Base-by-base conservation (phyloP, 2,329 filamentous ascomycete species). In the Verticillium zaregamsianum region DNA sequence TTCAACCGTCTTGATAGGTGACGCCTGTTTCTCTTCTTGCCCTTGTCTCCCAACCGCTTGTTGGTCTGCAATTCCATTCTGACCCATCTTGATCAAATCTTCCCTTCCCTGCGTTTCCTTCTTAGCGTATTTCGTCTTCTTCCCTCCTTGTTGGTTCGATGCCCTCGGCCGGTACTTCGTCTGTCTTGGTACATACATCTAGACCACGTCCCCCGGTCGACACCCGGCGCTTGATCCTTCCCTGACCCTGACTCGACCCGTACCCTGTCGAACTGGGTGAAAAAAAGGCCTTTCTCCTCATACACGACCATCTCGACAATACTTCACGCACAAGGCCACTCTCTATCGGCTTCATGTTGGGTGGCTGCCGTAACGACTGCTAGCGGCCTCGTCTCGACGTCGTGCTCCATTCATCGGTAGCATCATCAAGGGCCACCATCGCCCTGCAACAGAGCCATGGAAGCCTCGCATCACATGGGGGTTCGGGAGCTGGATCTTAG, bases 391-490 rank as follows among this genome's bases (percentile, higher is more conserved):
- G 37, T 25, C n/a, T 23, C 45, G 9, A 23, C 9, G 45, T 49
- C 20, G 20, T 20, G 3, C 20, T 25, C 45, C n/a, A 12, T 49
- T n/a, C 11, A 12, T 49, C 20, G 20, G 45, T 25, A 6, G 45
- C 9, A 8, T 49, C 23, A 80, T 28, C 28, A 28, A 6, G 28
- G 28, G 28, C 28, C 4, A 28, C 28, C 28, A 81, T 73, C 8
- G 72, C 78, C 66, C 90, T 90, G 1, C 82, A 91, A 68, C 93
- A 93, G 81, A 92, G 89, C 69, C 58, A 76, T 75, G 72, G 72
- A 70, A 65, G 66, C 62, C 55, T 69, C 70, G 40, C 67, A 71
- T 64, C 74, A 77, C 70, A 73, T 76, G 66, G 71, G 71, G 63
- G 74, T 82, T 68, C 75, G 78, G 66, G 80, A 83, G 76, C 78